phyloP scores from a whole-genome alignment of 1,284 basidiomycete genomes.

The Cutaneotrichosporon cutaneum region DNA sequence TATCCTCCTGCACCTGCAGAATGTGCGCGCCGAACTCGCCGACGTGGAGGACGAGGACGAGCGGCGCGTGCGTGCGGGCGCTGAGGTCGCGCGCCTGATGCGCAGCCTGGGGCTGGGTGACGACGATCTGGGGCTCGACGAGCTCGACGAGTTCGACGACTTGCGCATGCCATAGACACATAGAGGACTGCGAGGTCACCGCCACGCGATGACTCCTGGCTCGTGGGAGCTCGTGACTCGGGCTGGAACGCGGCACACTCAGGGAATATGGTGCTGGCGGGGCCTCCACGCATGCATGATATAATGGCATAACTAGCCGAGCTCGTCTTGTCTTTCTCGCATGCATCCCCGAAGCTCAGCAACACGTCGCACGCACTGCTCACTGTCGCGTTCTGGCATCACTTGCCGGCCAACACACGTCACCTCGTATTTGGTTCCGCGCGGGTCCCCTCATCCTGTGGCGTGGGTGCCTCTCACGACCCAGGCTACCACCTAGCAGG shows the following conservation, averaged over 20 bases:
- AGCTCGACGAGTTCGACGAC: slow-evolving; percentile 19
- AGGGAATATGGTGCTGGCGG: background rate
- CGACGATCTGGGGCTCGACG: slow-evolving; percentile 27
- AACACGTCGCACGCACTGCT: too few species aligned
- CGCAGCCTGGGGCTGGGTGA: slow-evolving; percentile 32
- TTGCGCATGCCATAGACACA: background rate
- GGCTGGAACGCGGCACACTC: background rate
- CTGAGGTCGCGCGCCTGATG: slow-evolving; percentile 45
- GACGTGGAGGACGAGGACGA: slow-evolving; percentile 42
- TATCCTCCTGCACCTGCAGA: slow-evolving; percentile 42
- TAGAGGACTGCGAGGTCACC: background rate
- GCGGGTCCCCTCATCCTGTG: background rate
- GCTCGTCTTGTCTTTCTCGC: background rate
- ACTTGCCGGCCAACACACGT: background rate
- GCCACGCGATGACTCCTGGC: background rate
- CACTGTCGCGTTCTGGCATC: background rate
- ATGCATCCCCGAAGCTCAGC: background rate
- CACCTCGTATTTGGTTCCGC: background rate
- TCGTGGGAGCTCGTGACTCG: background rate
- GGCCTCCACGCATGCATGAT: background rate
- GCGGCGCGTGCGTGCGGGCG: slow-evolving; percentile 39
- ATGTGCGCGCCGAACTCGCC: slow-evolving; percentile 42
- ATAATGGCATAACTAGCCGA: background rate
- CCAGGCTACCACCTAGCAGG: background rate
- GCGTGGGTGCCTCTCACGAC: too few species aligned